Percentiles rank a stretch among this genome's conserved stretches.
These are phyloP conservation scores for Hymenoscyphus scutula DNA, from an alignment of 2,329 filamentous ascomycete species.

Conservation along the genomic window DNA sequence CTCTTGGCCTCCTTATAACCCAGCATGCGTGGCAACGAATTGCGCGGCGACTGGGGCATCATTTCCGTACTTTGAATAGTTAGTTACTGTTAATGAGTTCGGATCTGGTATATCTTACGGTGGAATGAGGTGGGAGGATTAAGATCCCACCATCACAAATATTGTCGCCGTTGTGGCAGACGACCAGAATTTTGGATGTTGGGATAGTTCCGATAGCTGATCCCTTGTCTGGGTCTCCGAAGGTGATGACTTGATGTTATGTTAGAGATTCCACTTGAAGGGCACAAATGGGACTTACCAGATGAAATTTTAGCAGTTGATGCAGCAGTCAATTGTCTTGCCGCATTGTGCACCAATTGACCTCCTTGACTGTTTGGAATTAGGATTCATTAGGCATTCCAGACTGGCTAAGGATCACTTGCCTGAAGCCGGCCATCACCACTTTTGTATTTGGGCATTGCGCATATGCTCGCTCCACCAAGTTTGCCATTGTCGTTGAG, in stretches of 20 bases:
- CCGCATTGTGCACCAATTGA: conserved; percentile 32
- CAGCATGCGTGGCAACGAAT: background rate
- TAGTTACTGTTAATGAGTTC: background rate
- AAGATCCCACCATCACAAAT: conserved; percentile 22
- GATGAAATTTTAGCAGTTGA: conserved; percentile 24
- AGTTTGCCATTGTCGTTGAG: conserved; percentile 11
- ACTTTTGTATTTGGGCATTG: conserved; percentile 28
- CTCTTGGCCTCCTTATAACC: background rate
- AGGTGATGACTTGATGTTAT: conserved; percentile 24
- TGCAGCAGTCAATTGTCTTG: conserved; percentile 19
- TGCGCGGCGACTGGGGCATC: conserved; percentile 3
- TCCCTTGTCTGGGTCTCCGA: conserved; percentile 30
- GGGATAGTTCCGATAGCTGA: conserved; percentile 17
- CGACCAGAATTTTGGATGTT: conserved; percentile 20
- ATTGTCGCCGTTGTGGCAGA: conserved; percentile 28
- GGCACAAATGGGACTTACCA: conserved; percentile 12
- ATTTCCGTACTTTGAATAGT: background rate
- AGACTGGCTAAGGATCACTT: background rate
- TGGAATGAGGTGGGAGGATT: background rate
- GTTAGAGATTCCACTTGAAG: background rate
- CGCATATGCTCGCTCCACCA: conserved; percentile 18
- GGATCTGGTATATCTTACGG: background rate
- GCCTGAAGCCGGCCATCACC: conserved; percentile 26
- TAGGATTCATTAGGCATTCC: background rate
- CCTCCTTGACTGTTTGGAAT: conserved; percentile 21